Percentiles rank a stretch among this genome's conserved stretches.
These are phyloP conservation scores for Mucor velutinosus DNA, from an alignment of 371 early-diverging fungal genomes.

Conservation along the genomic window DNA sequence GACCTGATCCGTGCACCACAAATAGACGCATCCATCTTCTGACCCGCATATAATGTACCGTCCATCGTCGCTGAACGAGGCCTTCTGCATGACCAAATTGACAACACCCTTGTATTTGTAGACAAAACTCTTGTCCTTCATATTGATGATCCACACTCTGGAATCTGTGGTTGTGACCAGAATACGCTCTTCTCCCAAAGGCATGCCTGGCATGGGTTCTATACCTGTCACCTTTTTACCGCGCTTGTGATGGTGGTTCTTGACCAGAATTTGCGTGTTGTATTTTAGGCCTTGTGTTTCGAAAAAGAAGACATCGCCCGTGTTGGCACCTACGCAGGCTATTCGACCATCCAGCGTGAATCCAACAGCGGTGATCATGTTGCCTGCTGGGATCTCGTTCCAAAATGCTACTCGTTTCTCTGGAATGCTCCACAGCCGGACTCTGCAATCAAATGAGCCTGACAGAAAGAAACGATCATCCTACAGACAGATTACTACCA, in stretches of 20 bases:
- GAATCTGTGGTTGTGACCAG: slow-evolving; percentile 86
- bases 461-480: slow-evolving; percentile 83
- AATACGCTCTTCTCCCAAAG: slow-evolving; percentile 54
- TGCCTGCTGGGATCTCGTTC: slow-evolving; percentile 68
- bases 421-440: slow-evolving; percentile 84
- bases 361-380: slow-evolving; percentile 77
- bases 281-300: slow-evolving; percentile 78
- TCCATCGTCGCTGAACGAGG: slow-evolving; percentile 71
- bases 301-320: slow-evolving; percentile 80
- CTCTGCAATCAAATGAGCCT: slow-evolving; percentile 79
- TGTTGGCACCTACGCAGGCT: slow-evolving; percentile 77
- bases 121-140: slow-evolving; percentile 71
- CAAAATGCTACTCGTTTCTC: slow-evolving; percentile 77
- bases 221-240: slow-evolving; percentile 80
- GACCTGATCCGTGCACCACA: slow-evolving; percentile 70
- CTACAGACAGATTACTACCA: slow-evolving; percentile 1
- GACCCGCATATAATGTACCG: slow-evolving; percentile 80
- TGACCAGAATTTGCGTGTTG: slow-evolving; percentile 78
- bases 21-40: slow-evolving; percentile 74
- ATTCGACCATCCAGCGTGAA: slow-evolving; percentile 74
- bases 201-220: slow-evolving; percentile 56
- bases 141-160: slow-evolving; percentile 72
- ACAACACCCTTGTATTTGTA: slow-evolving; percentile 80
- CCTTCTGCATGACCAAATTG: slow-evolving; percentile 70
- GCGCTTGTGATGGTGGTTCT: slow-evolving; percentile 51